Percentiles rank a stretch among this genome's conserved stretches.
phyloP scores from a whole-genome alignment of 306 rosid genomes.

The peach (Prunus persica) region Prunus_persica_NCBIv2 NC_034009.1:31088001-31088500 shows the following conservation, averaged over 20 bases:
- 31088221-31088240: too few relatives aligned
- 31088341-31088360: not conserved
- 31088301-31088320: too few relatives aligned
- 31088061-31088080: not conserved
- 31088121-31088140: not conserved
- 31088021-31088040: not conserved
- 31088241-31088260: too few relatives aligned
- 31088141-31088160: not conserved
- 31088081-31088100: too few relatives aligned
- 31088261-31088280: too few relatives aligned
- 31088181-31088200: too few relatives aligned
- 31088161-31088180: too few relatives aligned
- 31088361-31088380: not conserved
- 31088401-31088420: constrained; percentile 16
- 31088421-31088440: constrained; percentile 60
- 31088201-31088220: too few relatives aligned
- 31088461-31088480: constrained; percentile 20
- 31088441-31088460: constrained; percentile 51
- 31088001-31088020: too few relatives aligned
- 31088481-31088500: constrained; percentile 26
- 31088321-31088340: too few relatives aligned
- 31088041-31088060: not conserved
- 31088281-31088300: too few relatives aligned
- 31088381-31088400: not conserved
- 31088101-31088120: not conserved